Base-by-base conservation (phyloP, 106 monocot species). In the Phalaenopsis equestris region DNA sequence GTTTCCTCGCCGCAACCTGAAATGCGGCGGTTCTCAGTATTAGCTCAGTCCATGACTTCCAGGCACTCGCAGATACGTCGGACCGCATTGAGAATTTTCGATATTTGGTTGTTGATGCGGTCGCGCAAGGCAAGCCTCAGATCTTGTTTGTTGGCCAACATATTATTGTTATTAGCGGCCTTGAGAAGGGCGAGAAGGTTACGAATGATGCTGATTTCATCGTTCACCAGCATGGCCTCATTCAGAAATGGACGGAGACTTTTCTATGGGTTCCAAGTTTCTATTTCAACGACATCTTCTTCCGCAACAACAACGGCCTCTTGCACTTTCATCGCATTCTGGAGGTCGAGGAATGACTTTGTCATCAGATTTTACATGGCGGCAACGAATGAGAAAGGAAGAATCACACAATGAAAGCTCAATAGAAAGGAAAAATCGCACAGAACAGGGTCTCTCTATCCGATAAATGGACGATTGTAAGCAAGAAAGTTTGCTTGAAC, bases 291-390 rank as follows among this genome's bases (percentile, higher is more conserved):
- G 38, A 9, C 65, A 2, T 19, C 55, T 41, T 64, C 61, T 3
- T 47, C 77, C 2, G 30, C 87, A 2, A 36, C 74, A 42, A 61
- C n/a, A n/a, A n/a, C 81, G 48, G 81, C 77, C 42, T 84, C 84
- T n/a, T 81, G 42, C 46, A 87, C 90, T 68, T 83, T 87, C 55
- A 90, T 67, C 80, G 90, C 90, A 67, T 90, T 90, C 81, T 90
- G 87, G 73, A 90, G 87, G 14, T 90, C 87, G 36, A 79, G 49
- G 84, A 89, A 89, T 23, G 89, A 89, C 64, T 55, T 84, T 5
- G 89, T 89, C 86, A 89, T 77, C 16, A 89, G 86, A 61, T 84
- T 79, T 75, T 89, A 86, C 89, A 89, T 89, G 47, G 47, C n/a
- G n/a, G n/a, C 75, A 2, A 42, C 4, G n/a, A n/a, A n/a, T n/a